Percentiles rank a stretch among this genome's conserved stretches.
These are phyloP conservation scores for Orychophragmus violaceus DNA, from an alignment of 345 rosid species.

Conservation along the genomic window DNA sequence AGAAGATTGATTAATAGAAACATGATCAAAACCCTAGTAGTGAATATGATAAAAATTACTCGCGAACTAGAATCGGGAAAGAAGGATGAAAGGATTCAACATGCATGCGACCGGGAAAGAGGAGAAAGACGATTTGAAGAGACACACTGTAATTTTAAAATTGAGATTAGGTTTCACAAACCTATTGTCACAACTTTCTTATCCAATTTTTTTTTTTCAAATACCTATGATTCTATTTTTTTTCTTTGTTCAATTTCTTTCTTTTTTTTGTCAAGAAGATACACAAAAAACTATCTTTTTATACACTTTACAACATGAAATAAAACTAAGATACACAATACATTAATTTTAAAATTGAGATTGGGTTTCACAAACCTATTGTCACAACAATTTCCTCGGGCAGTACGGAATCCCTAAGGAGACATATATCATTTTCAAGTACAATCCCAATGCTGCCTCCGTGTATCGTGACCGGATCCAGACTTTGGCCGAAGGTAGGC, in stretches of 20 bases:
- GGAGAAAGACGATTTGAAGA: too few relatives aligned
- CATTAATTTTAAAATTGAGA: not conserved
- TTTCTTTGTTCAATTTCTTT: too few relatives aligned
- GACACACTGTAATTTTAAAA: not conserved
- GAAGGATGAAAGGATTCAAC: too few relatives aligned
- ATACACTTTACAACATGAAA: too few relatives aligned
- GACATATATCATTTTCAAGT: constrained; percentile 71
- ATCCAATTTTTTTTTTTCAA: too few relatives aligned
- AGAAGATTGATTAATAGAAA: too few relatives aligned
- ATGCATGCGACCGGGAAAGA: not conserved
- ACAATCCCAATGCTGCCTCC: constrained; percentile 75
- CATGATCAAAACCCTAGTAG: too few relatives aligned
- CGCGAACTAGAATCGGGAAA: too few relatives aligned
- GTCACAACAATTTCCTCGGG: constrained; percentile 47
- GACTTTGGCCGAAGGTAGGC: constrained; percentile 73
- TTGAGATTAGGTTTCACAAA: not conserved
- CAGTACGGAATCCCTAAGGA: constrained; percentile 76
- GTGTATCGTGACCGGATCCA: constrained; percentile 84
- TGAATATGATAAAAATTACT: too few relatives aligned
- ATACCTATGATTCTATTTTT: not conserved
- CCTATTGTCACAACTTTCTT: not conserved
- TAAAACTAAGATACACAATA: too few relatives aligned
- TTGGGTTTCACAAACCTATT: not conserved
- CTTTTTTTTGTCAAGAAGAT: too few relatives aligned
- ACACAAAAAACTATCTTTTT: too few relatives aligned